Evolutionary conservation across 768 basidiomycete genomes (phyloP), one percentile per base, ranked within the genome.

Genomic region (Amanita subjunquillea): DNA sequence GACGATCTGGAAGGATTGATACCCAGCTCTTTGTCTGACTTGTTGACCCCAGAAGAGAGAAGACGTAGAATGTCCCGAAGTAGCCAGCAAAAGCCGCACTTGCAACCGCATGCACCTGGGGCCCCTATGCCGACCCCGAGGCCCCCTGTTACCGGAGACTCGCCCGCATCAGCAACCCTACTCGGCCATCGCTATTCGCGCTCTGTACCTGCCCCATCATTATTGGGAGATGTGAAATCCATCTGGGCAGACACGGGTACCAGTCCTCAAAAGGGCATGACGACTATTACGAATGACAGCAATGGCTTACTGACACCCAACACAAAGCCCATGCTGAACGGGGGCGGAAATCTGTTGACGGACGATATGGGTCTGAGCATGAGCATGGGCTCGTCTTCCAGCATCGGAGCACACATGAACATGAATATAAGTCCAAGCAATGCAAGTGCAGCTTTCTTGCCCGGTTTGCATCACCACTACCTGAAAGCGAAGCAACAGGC

Each of bases 1-100:
- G 90, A 83, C 42, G 89, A 93, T 58, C 62, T 90, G 45, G 91
- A 92, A 61, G 93, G 92, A 53, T 88, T 97, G 64, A 65, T 98
- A 29, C 95, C 95, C 0, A 83, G 87, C 51, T 89, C 85, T 3
- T 70, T 98, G 44, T 90, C 83, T 25, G 94, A 97, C 55, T 74
- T 98, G 6, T 72, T 98, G 44, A 95, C 93, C 0, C 89, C 90
- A 0, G 86, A 85, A 58, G 95, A 97, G 68, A 77, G 85, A 57
- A 85, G 79, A 30, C 73, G 94, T 30, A 72, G 92, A 41, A 83
- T 91, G 78, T 87, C 85, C 29, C 76, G 90, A 47, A 83, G 82
- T n/a, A 74, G 72, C 25, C 69, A 73, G 60, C 49, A 51, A 37
- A 37, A 49, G 27, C 36, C 48, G 10, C 48, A 48, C 13, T 10